Base-by-base conservation (phyloP, 768 basidiomycete species). In the Imleria badia region DNA sequence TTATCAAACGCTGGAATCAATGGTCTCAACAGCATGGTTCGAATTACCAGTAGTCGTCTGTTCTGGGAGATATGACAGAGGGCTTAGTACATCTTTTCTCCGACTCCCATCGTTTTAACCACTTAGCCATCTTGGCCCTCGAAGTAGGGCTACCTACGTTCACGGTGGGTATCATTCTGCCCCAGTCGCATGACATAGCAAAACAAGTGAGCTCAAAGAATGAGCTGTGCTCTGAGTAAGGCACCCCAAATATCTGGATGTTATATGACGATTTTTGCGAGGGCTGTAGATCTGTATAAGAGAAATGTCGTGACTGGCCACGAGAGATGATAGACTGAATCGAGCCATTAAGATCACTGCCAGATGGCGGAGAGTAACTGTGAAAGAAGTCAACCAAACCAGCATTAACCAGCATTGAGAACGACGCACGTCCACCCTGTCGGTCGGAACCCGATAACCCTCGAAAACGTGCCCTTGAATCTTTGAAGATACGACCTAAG, bases 131-230 rank as follows among this genome's bases (percentile, higher is more conserved):
- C 77, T 91, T 98, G 7, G 76, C 83, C 48, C 95, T 75, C 31
- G 89, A 85, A 8, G 59, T 70, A 62, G 85, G 82, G 54, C 77
- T 91, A 19, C 86, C 89, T 2, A 95, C 86, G 60, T 94, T 96
- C 36, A 95, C 97, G 1, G 97, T 98, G 11, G 97, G 91, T 63
- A 98, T 95, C 81, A 98, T 96, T 67, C 84, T 87, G 0, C 74
- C 78, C 88, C 86, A 96, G 58, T 84, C 82, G 40, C 94, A 77
- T 19, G 91, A 93, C 72, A 98, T 81, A 5, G 94, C 93, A 68
- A 98, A 98, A 68, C 93, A 95, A 12, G 94, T 96, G 59, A 96
- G 77, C 72, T 98, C 96, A 63, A 91, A 91, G 72, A 98, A 98
- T 33, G 91, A 94, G 31, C 91, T 93, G 69, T 98, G 96, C 67